phyloP scores from a whole-genome alignment of 441 rosid species.

The Croton laevigatus region DNA sequence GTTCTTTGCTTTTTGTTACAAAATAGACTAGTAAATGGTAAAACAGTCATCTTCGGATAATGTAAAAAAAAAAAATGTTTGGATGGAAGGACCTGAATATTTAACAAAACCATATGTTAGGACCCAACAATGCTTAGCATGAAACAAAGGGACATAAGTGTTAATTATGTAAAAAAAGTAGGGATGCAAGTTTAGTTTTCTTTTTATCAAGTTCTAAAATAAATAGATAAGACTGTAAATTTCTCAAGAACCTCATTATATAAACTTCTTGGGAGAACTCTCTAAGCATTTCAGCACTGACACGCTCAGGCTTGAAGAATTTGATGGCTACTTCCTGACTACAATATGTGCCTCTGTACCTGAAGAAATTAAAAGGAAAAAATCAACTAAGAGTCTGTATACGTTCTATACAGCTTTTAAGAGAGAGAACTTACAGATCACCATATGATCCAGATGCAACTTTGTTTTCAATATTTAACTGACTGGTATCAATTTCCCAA shows the following conservation, averaged over 20 bases:
- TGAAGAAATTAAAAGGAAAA: slow-evolving; percentile 32
- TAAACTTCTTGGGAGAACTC: slow-evolving; percentile 95
- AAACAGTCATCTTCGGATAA: too few species aligned
- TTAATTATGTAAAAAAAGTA: too few species aligned
- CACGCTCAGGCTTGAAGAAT: slow-evolving; percentile 79
- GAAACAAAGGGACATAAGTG: too few species aligned
- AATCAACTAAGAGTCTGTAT: slow-evolving; percentile 17
- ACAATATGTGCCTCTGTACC: slow-evolving; percentile 79
- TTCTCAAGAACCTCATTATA: slow-evolving; percentile 72
- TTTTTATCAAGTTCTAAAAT: neutral
- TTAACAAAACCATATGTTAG: too few species aligned
- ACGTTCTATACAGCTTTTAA: slow-evolving; percentile 11
- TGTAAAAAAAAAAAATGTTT: too few species aligned
- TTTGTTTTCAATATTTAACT: slow-evolving; percentile 65
- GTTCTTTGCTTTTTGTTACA: too few species aligned
- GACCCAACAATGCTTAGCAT: too few species aligned
- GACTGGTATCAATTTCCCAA: slow-evolving; percentile 87
- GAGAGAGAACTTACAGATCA: slow-evolving; percentile 63
- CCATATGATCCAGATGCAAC: slow-evolving; percentile 89
- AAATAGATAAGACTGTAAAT: neutral
- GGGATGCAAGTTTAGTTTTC: too few species aligned
- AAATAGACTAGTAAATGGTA: too few species aligned
- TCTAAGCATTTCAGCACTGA: slow-evolving; percentile 65
- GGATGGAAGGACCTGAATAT: too few species aligned
- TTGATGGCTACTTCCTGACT: slow-evolving; percentile 98